phyloP scores from a whole-genome alignment of 768 basidiomycete genomes.

The Russula griseocarnosa region DNA sequence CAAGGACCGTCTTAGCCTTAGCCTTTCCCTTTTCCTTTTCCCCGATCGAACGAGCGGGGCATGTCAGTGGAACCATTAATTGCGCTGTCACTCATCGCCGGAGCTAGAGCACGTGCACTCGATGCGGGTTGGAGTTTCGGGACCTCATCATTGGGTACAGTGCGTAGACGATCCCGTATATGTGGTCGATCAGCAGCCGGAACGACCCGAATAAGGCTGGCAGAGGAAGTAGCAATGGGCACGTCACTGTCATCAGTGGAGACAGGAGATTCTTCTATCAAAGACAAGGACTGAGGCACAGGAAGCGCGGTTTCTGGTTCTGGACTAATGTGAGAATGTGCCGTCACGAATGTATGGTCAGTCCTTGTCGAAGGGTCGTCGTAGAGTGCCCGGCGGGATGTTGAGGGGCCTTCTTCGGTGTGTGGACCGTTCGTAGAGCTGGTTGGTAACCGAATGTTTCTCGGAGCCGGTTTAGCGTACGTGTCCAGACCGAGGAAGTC shows the following conservation, averaged over 20 bases:
- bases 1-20: conserved; percentile 26
- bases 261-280: neutral
- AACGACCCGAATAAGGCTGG: conserved; percentile 10
- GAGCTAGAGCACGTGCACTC: conserved; percentile 7
- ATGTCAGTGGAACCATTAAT: neutral
- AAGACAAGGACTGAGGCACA: conserved; percentile 23
- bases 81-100: conserved; percentile 8
- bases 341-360: conserved; percentile 34
- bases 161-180: neutral
- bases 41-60: conserved; percentile 16
- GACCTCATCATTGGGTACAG: neutral
- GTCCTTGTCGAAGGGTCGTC: conserved; percentile 23
- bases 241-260: conserved; percentile 8
- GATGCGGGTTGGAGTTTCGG: conserved; percentile 9
- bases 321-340: conserved; percentile 32
- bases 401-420: conserved; percentile 1
- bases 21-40: conserved; percentile 32
- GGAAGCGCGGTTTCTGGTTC: conserved; percentile 18
- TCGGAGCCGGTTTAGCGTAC: conserved; percentile 39
- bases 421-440: neutral
- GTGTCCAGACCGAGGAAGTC: conserved; percentile 68
- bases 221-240: conserved; percentile 7
- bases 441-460: conserved; percentile 1
- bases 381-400: neutral
- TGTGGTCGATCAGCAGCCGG: neutral